These are phyloP conservation scores for Aspergillus pseudonomiae DNA, from an alignment of 2,329 filamentous ascomycete species.

Conservation along the genomic window DNA sequence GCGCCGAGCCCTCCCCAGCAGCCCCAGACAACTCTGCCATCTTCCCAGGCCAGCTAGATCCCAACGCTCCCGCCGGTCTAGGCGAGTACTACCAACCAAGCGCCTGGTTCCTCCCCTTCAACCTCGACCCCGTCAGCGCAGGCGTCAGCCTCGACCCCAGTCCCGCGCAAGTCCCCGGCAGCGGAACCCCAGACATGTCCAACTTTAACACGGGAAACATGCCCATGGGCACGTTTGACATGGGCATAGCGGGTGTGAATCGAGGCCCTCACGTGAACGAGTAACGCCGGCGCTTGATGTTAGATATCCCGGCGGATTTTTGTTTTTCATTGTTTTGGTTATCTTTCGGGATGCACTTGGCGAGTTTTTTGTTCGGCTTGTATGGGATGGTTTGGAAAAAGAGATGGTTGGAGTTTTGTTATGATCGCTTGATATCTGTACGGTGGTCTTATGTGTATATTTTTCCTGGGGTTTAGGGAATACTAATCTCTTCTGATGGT, in stretches of 20 bases:
- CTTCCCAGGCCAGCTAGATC: constrained; percentile 41
- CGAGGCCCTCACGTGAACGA: constrained; percentile 17
- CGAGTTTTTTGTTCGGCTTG: background rate
- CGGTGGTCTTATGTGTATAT: constrained; percentile 3
- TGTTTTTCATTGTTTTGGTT: background rate
- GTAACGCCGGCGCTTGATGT: background rate
- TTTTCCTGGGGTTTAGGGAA: background rate
- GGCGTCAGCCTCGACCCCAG: constrained; percentile 21
- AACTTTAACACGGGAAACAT: constrained; percentile 26
- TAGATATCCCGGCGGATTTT: constrained; percentile 3
- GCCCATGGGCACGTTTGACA: constrained; percentile 31
- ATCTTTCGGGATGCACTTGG: background rate
- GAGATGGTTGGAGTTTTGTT: constrained; percentile 8
- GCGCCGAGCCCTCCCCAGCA: constrained; percentile 20
- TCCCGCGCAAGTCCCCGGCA: constrained; percentile 11
- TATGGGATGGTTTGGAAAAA: constrained; percentile 5
- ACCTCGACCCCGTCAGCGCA: constrained; percentile 67
- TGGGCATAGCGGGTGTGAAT: constrained; percentile 29
- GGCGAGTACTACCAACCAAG: constrained; percentile 52
- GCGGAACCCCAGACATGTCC: constrained; percentile 22
- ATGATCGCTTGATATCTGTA: constrained; percentile 7
- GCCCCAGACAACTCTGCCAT: constrained; percentile 29
- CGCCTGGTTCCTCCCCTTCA: constrained; percentile 93
- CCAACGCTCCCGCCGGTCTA: constrained; percentile 36
- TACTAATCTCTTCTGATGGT: background rate